phyloP scores from a whole-genome alignment of 352 stramenopile species.

The Blastocystis hominis region DNA sequence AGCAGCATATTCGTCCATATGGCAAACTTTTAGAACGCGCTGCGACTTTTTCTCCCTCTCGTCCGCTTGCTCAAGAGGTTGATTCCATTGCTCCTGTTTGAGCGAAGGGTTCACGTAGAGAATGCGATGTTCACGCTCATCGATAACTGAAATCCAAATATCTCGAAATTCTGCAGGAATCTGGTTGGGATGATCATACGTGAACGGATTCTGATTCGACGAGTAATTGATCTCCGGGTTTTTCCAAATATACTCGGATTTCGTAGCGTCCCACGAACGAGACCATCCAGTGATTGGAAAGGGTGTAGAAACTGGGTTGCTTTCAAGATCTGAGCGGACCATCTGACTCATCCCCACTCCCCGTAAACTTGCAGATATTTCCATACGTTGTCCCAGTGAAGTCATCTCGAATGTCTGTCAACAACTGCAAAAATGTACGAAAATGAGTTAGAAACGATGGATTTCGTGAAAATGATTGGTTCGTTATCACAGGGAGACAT shows the following conservation, averaged over 20 bases:
- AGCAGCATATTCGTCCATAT: conserved; percentile 1
- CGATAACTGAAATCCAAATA: background rate
- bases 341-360: background rate
- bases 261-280: background rate
- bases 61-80: background rate
- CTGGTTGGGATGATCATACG: background rate
- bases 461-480: background rate
- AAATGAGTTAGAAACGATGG: background rate
- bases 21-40: background rate
- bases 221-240: background rate
- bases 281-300: background rate
- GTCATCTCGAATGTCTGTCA: background rate
- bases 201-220: background rate
- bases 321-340: background rate
- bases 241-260: background rate
- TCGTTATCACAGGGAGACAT: background rate
- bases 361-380: background rate
- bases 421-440: background rate
- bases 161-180: background rate
- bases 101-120: background rate
- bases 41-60: background rate
- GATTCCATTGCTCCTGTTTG: background rate
- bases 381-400: background rate
- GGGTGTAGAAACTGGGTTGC: background rate
- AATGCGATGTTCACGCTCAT: background rate